These are phyloP conservation scores for Coniochaeta pulveracea DNA, from an alignment of 2,329 filamentous ascomycete genomes.

Conservation along the genomic window DNA sequence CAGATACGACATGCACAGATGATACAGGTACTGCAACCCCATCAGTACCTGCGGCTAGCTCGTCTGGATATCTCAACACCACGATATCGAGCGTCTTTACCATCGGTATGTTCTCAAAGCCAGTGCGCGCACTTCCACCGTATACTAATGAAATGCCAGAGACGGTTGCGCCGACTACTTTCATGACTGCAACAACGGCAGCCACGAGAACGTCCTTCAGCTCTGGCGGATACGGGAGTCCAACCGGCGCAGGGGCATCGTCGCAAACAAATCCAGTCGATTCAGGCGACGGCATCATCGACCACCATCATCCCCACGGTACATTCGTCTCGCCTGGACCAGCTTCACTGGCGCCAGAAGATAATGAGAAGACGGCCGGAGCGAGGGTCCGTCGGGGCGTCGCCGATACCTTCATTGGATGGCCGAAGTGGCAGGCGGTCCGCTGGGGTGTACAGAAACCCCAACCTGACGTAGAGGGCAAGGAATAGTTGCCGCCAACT, in stretches of 20 bases:
- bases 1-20: slow-evolving; percentile 10
- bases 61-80: background rate
- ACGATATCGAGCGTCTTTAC: background rate
- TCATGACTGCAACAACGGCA: slow-evolving; percentile 8
- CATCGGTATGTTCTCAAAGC: background rate
- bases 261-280: slow-evolving; percentile 9
- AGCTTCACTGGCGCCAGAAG: background rate
- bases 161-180: slow-evolving; percentile 5
- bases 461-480: background rate
- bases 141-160: background rate
- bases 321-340: background rate
- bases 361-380: background rate
- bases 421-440: background rate
- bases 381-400: too few species aligned
- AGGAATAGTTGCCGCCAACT: too few species aligned
- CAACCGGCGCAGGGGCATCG: background rate
- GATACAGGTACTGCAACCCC: slow-evolving; percentile 6
- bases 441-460: background rate
- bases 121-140: too few species aligned
- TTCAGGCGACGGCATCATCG: slow-evolving; percentile 7
- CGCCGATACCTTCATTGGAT: background rate
- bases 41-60: background rate
- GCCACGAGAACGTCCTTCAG: background rate
- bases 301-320: slow-evolving; percentile 8
- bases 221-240: background rate